Percentiles rank a stretch among this genome's conserved stretches.
phyloP scores from a whole-genome alignment of 106 monocot species.

The Cymbidium sinense region DNA sequence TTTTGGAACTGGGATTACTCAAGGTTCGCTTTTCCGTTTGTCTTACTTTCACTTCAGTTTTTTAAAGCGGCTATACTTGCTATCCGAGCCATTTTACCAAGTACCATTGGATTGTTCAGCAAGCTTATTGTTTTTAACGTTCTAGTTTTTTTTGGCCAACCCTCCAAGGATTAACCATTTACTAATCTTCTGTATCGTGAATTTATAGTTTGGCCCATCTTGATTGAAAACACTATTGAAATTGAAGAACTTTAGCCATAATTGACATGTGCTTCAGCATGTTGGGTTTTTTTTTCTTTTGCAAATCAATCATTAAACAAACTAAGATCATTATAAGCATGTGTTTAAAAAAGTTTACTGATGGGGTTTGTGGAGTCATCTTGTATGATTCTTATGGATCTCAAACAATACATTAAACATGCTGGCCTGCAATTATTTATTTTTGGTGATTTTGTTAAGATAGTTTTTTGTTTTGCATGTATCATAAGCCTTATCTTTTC shows the following conservation, averaged over 20 bases:
- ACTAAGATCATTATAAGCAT: neutral
- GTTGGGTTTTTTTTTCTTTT: neutral
- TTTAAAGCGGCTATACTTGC: neutral
- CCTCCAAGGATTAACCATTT: neutral
- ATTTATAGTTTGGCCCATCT: neutral
- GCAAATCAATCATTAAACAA: neutral
- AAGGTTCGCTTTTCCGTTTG: slow-evolving; percentile 39
- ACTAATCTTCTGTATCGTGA: neutral
- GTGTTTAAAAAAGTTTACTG: neutral
- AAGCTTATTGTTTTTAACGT: neutral
- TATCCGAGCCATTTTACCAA: neutral
- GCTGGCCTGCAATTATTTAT: neutral
- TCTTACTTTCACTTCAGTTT: neutral
- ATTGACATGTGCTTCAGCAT: neutral
- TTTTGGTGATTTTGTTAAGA: neutral
- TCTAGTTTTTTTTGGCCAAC: neutral
- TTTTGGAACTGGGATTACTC: slow-evolving; percentile 68
- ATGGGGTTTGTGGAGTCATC: neutral
- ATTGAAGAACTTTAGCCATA: neutral
- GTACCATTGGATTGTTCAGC: neutral
- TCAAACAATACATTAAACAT: neutral
- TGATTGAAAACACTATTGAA: neutral
- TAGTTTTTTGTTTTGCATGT: neutral
- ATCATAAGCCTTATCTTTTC: too few species aligned
- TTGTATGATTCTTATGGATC: neutral